Base-by-base conservation (phyloP, 495 filamentous ascomycete species). In the Penicillium manginii region DNA sequence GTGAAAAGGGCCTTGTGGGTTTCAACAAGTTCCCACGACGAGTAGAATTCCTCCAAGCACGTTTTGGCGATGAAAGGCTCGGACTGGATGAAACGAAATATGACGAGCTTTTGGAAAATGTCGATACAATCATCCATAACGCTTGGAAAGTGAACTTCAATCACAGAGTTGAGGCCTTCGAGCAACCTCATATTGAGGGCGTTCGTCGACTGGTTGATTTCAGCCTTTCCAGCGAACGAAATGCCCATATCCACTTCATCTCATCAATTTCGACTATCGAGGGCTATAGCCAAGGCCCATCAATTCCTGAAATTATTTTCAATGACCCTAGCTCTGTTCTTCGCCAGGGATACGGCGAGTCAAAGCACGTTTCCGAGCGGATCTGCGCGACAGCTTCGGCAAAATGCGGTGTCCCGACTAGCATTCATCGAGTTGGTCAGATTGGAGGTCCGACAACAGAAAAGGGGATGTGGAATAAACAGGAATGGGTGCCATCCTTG, bases 111-210 rank as follows among this genome's bases (percentile, higher is more conserved):
- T 11, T 55, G 14, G 23, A 43, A 18, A 47, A 5, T 4, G 76
- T 74, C 5, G 78, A 82, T 33, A 73, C 78, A 8, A 68, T 86
- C 22, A 82, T 85, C 54, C 82, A 86, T 66, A 84, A 82, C 65
- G 77, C 80, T 23, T 87, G 84, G 84, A 74, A 76, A 1, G 82
- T 86, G n/a, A 79, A 87, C 65, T 86, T 85, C 71, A 81, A 84
- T 57, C 71, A 76, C 14, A 66, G 79, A 0, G 62, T 84, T 29
- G 69, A 74, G 18, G 81, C 81, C 0, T 86, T 86, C 29, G 72
- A 82, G 59, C 45, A 79, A 1, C 74, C 82, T 52, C 74, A 86
- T 17, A 48, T 66, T 2, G 65, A 68, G n/a, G 78, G 83, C 11
- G 72, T 84, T 19, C 65, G 72, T 40, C 73, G 78, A 22, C 59